These are phyloP conservation scores for Lichenothelia convexa DNA, from an alignment of 495 filamentous ascomycete species.

Conservation along the genomic window DNA sequence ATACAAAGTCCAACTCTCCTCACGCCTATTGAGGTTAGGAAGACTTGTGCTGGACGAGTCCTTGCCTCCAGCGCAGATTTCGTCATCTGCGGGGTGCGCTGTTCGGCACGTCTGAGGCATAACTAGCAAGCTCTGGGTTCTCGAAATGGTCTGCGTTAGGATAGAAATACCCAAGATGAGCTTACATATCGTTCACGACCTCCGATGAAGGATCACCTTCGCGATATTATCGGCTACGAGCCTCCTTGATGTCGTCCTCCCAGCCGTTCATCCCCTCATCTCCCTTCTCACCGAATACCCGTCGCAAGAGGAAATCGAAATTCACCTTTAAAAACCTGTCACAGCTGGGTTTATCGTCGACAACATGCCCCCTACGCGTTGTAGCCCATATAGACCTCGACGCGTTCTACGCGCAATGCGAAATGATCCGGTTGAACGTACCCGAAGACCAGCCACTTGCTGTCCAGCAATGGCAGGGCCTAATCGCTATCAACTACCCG, in stretches of 20 bases:
- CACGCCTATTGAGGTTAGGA: too few relatives aligned
- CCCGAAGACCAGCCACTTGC: conserved; percentile 64
- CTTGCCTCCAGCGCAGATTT: too few relatives aligned
- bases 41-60: too few relatives aligned
- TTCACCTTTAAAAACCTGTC: conserved; percentile 74
- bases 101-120: too few relatives aligned
- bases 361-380: conserved; percentile 62
- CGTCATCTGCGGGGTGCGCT: too few relatives aligned
- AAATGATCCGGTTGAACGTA: conserved; percentile 67
- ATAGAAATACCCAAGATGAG: too few relatives aligned
- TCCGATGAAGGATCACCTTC: too few relatives aligned
- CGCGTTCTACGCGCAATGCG: conserved; percentile 96
- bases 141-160: too few relatives aligned
- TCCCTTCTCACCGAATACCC: conserved; percentile 16
- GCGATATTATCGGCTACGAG: too few relatives aligned
- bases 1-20: too few relatives aligned
- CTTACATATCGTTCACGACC: too few relatives aligned
- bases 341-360: conserved; percentile 50
- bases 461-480: conserved; percentile 73
- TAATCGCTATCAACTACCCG: conserved; percentile 94
- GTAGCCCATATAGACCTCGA: conserved; percentile 90
- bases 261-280: conserved; percentile 25
- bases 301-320: conserved; percentile 34
- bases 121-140: too few relatives aligned
- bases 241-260: conserved; percentile 27